Percentiles rank a stretch among this genome's conserved stretches.
Conservation (phyloP, 257 asterid species). For the Solanum arcanum region DNA sequence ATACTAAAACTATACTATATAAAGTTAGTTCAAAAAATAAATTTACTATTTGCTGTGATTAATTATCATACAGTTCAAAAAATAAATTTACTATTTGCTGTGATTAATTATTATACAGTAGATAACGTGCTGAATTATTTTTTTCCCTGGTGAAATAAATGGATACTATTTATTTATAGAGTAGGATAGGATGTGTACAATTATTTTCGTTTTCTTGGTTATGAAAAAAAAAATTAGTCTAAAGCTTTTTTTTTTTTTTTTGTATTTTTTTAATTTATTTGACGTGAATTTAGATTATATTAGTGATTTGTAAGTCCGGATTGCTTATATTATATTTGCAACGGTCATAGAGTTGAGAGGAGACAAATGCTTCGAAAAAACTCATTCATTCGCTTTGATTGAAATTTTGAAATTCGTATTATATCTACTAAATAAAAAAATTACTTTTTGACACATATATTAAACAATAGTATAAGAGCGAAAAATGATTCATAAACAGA, state of each 20-base stretch:
- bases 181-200: background rate
- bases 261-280: background rate
- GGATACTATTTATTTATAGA: background rate
- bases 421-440: too few relatives aligned
- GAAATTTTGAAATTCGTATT: background rate
- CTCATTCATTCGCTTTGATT: background rate
- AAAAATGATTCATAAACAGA: background rate
- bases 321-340: background rate
- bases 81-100: background rate
- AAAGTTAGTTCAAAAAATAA: background rate
- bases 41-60: background rate
- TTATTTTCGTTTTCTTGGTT: background rate
- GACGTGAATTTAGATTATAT: background rate
- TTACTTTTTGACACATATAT: background rate
- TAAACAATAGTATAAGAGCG: background rate
- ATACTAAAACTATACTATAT: background rate
- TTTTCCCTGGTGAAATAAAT: background rate
- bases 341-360: background rate
- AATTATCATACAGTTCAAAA: background rate
- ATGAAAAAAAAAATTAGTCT: background rate
- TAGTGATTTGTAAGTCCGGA: background rate
- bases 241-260: background rate
- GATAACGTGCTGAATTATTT: background rate
- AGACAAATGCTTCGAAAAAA: background rate
- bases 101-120: background rate